phyloP scores from a whole-genome alignment of 805 yeast genomes.

The Tetrapisispora iriomotensis region DNA sequence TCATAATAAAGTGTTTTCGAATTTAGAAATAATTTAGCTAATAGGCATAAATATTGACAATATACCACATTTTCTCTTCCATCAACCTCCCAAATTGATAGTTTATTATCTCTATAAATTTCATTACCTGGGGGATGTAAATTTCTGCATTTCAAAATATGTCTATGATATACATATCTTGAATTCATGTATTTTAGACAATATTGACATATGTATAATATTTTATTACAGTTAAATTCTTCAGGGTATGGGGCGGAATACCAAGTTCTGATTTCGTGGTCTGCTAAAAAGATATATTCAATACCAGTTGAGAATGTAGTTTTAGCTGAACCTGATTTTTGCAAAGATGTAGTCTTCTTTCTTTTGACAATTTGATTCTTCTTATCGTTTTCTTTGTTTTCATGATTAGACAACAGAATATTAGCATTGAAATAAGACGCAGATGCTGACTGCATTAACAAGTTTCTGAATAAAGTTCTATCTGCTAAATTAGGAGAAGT shows the following conservation, averaged over 20 bases:
- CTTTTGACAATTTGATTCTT: conserved; percentile 18
- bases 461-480: conserved; percentile 37
- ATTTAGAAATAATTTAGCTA: conserved; percentile 82
- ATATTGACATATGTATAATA: conserved; percentile 69
- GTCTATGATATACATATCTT: conserved; percentile 57
- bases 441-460: conserved; percentile 32
- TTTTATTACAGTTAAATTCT: conserved; percentile 54
- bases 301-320: conserved; percentile 22
- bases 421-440: conserved; percentile 32
- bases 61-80: conserved; percentile 74
- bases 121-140: conserved; percentile 86
- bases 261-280: conserved; percentile 79
- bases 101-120: conserved; percentile 58
- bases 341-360: conserved; percentile 8
- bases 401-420: conserved; percentile 21
- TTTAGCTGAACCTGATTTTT: conserved; percentile 1
- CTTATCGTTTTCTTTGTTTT: conserved; percentile 3
- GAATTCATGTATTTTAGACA: conserved; percentile 75
- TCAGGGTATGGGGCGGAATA: conserved; percentile 90
- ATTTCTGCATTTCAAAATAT: conserved; percentile 60
- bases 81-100: conserved; percentile 84
- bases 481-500: conserved; percentile 53
- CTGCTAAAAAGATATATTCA: conserved; percentile 58
- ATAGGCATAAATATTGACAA: conserved; percentile 81
- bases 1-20: conserved; percentile 90